A percentile compares a stretch with the other conserved stretches of the same genome.
Evolutionary conservation across 371 early-diverging fungal genomes (phyloP).

Genomic region (Cladochytrium tenue): DNA sequence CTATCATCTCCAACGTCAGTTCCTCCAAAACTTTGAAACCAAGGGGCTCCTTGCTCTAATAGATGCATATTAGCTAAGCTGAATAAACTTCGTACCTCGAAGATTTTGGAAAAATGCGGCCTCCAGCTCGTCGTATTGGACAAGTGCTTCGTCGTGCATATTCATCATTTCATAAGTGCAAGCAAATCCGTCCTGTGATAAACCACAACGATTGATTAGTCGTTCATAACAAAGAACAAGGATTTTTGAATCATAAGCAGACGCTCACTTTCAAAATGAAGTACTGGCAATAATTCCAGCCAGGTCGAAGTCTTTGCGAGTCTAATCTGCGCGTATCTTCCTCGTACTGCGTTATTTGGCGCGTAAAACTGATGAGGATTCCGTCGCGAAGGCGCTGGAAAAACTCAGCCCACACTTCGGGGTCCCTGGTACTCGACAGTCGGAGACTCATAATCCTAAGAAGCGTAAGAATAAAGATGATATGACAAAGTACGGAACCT

Average conservation of each 20-base stretch:
- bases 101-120: slow-evolving; percentile 88
- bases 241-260: neutral
- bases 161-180: slow-evolving; percentile 83
- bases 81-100: slow-evolving; percentile 20
- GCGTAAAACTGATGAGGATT: slow-evolving; percentile 75
- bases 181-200: slow-evolving; percentile 74
- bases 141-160: slow-evolving; percentile 81
- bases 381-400: slow-evolving; percentile 78
- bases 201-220: neutral
- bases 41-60: slow-evolving; percentile 70
- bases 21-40: slow-evolving; percentile 92
- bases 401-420: slow-evolving; percentile 78
- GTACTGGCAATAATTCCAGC: slow-evolving; percentile 97
- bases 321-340: slow-evolving; percentile 88
- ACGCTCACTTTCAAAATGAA: slow-evolving; percentile 78
- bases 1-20: slow-evolving; percentile 81
- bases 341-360: slow-evolving; percentile 75
- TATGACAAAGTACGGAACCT: neutral
- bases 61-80: neutral
- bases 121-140: slow-evolving; percentile 94
- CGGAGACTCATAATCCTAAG: slow-evolving; percentile 20
- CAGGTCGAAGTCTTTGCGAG: slow-evolving; percentile 88
- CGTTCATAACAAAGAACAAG: neutral
- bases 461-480: neutral
- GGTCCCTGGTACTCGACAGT: slow-evolving; percentile 51